Evolutionary conservation across 805 yeast species (phyloP).

Genomic region (Teunomyces stri): DNA sequence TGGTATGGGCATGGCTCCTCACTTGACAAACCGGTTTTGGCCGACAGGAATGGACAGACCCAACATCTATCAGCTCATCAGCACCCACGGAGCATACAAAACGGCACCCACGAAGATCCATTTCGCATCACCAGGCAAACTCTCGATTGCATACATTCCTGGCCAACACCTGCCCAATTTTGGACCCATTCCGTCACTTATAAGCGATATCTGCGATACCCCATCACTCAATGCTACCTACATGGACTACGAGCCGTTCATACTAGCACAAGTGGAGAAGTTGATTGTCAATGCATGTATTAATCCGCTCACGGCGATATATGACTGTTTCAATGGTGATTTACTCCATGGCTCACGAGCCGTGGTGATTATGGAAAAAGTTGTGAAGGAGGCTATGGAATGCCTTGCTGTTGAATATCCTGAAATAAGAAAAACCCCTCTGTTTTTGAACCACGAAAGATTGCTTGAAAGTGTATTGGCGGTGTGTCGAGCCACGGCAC

Average conservation of each 20-base stretch:
- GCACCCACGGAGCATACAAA: constrained; percentile 79
- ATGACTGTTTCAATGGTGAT: constrained; percentile 78
- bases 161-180: constrained; percentile 8
- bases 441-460: constrained; percentile 30
- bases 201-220: constrained; percentile 12
- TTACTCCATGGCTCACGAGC: constrained; percentile 43
- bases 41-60: constrained; percentile 48
- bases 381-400: constrained; percentile 46
- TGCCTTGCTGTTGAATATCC: constrained; percentile 36
- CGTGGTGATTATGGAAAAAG: constrained; percentile 30
- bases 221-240: constrained; percentile 24
- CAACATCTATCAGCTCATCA: constrained; percentile 66
- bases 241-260: constrained; percentile 41
- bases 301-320: constrained; percentile 76
- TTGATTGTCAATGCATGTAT: constrained; percentile 78
- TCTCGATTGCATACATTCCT: constrained; percentile 61
- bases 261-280: constrained; percentile 66
- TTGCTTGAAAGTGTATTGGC: constrained; percentile 32
- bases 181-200: neutral
- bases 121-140: constrained; percentile 72
- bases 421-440: constrained; percentile 20
- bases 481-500: constrained; percentile 38
- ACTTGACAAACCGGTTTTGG: constrained; percentile 54
- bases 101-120: constrained; percentile 25
- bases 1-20: constrained; percentile 72